Evolutionary conservation across 2,329 filamentous ascomycete genomes (phyloP).

Genomic region (Fusarium sp.): DNA sequence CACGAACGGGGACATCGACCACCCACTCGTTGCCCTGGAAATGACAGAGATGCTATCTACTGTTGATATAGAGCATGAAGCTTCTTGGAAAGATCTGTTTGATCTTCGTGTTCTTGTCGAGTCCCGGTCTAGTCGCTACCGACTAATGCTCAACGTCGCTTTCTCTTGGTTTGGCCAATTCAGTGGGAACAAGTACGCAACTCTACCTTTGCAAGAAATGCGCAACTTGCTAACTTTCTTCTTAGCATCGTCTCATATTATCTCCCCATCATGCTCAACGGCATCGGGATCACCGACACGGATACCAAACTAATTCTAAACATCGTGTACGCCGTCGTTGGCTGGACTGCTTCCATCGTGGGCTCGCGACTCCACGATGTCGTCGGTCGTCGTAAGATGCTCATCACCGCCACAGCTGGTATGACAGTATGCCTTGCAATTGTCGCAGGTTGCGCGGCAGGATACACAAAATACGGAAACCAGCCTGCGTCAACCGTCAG

Average conservation of each 20-base stretch:
- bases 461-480: constrained; percentile 49
- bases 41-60: constrained; percentile 48
- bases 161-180: constrained; percentile 58
- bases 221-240: neutral
- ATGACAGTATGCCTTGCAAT: constrained; percentile 53
- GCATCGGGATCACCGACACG: constrained; percentile 52
- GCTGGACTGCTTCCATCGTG: constrained; percentile 50
- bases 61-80: constrained; percentile 47
- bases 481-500: constrained; percentile 49
- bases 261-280: constrained; percentile 52
- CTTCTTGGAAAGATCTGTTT: constrained; percentile 52
- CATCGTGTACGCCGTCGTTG: constrained; percentile 53
- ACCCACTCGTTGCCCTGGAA: constrained; percentile 56
- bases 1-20: constrained; percentile 64
- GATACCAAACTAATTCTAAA: constrained; percentile 55
- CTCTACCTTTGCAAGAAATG: neutral
- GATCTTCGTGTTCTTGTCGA: constrained; percentile 52
- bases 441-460: constrained; percentile 52
- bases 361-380: constrained; percentile 55
- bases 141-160: constrained; percentile 53
- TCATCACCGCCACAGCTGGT: constrained; percentile 52
- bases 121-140: constrained; percentile 51
- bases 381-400: constrained; percentile 55
- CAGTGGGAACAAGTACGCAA: constrained; percentile 50
- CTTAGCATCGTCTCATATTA: constrained; percentile 45